Base-by-base conservation (phyloP, 306 rosid genomes). In the Fragaria iinumae region DNA sequence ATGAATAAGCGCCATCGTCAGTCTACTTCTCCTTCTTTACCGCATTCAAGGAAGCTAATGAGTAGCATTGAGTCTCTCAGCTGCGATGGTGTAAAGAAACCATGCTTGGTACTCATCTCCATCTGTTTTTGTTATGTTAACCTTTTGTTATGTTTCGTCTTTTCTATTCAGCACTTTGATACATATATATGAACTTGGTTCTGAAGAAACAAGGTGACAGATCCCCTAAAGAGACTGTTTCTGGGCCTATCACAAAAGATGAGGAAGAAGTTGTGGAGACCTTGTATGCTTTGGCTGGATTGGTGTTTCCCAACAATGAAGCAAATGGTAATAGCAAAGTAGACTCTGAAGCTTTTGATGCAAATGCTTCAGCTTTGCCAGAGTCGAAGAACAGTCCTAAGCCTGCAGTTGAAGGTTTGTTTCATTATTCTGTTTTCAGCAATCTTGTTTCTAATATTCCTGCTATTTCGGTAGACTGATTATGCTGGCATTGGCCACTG, bases 181-280 rank as follows among this genome's bases (percentile, higher is more conserved):
- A 67, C 72, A 57, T 79, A 66, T 76, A 11, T 44, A 53, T 76
- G 79, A 64, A 66, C 67, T 79, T 80, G 57, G 69, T 86, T 86
- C 72, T 68, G 90, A 72, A 87, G 93, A 87, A 89, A 82, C 87
- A 80, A 34, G 80, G 79, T 65, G 70, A 77, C 34, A 78, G 80
- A 83, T 83, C 86, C 80, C 76, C 13, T 7, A 76, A 71, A 62
- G 80, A 73, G 79, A 79, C 59, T 50, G 82, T 56, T 57, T 70
- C 80, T 75, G 84, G 83, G 76, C 56, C 87, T 71, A 88, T 93
- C 74, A 91, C 98, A 53, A 90, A 93, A 81, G 98, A 93, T 62
- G 98, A 93, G 88, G 90, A 89, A 84, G 98, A 93, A 88, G 98
- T 91, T 45, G 98, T 81, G 21, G 93, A 93, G 80, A 84, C 96